Evolutionary conservation across 305 asterid genomes (phyloP).

Genomic region (Rubia occidens): DNA sequence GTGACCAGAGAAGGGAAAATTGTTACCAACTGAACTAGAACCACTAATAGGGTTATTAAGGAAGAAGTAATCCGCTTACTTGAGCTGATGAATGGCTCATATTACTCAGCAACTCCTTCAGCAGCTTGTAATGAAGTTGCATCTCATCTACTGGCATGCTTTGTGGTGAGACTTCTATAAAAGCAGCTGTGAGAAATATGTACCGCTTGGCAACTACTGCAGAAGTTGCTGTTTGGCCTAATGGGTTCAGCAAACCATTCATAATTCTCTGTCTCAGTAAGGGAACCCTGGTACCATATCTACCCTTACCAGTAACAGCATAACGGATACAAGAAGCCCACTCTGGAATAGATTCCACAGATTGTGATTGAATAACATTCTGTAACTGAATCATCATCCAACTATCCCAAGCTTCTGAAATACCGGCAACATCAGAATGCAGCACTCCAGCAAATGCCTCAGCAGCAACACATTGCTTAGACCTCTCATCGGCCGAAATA

Average conservation of each 20-base stretch:
- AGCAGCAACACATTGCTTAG: slow-evolving; percentile 99
- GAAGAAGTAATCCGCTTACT: slow-evolving; percentile 41
- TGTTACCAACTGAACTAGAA: not conserved
- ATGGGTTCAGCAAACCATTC: slow-evolving; percentile 82
- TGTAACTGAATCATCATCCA: slow-evolving; percentile 74
- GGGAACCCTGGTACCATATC: slow-evolving; percentile 68
- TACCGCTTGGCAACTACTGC: slow-evolving; percentile 87
- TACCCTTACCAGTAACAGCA: slow-evolving; percentile 96
- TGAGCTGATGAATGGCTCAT: slow-evolving; percentile 96
- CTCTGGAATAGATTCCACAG: slow-evolving; percentile 93
- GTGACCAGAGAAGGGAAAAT: not conserved
- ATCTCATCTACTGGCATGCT: slow-evolving; percentile 64
- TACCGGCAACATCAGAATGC: slow-evolving; percentile 83
- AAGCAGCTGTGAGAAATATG: slow-evolving; percentile 80
- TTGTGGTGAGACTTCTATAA: slow-evolving; percentile 81
- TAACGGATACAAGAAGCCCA: slow-evolving; percentile 94
- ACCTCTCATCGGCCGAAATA: slow-evolving; percentile 79
- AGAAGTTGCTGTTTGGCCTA: slow-evolving; percentile 66
- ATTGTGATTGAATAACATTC: slow-evolving; percentile 68
- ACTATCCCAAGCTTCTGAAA: slow-evolving; percentile 90
- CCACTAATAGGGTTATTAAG: not conserved
- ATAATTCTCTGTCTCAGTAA: slow-evolving; percentile 68
- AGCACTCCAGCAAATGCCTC: slow-evolving; percentile 93
- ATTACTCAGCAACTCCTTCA: slow-evolving; percentile 76
- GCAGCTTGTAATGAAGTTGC: slow-evolving; percentile 60